Conservation (phyloP, 495 filamentous ascomycete species). For the Daldinia vernicosa region DNA sequence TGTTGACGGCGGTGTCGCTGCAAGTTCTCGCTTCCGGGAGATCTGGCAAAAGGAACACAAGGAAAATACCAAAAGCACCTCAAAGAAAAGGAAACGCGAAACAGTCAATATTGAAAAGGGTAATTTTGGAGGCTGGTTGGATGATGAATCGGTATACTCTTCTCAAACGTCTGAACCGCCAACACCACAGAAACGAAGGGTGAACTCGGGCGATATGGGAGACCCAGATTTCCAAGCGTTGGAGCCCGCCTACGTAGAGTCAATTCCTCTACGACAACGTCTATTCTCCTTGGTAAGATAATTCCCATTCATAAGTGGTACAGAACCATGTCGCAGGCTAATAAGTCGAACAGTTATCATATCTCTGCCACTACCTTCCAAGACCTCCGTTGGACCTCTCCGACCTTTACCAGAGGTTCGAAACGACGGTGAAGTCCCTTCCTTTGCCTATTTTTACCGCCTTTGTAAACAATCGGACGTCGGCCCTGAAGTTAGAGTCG, state of each 20-base stretch:
- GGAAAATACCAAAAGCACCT: slow-evolving; percentile 39
- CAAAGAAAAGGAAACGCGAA: slow-evolving; percentile 63
- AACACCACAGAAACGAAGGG: slow-evolving; percentile 44
- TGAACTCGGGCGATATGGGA: slow-evolving; percentile 20
- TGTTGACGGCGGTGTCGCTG: slow-evolving; percentile 48
- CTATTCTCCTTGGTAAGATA: slow-evolving; percentile 59
- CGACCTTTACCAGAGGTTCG: slow-evolving; percentile 73
- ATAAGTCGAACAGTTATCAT: slow-evolving; percentile 33
- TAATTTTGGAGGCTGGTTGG: slow-evolving; percentile 56
- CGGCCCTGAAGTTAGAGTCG: slow-evolving; percentile 57
- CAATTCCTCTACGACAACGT: slow-evolving; percentile 69
- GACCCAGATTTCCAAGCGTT: slow-evolving; percentile 40
- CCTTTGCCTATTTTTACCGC: slow-evolving; percentile 75
- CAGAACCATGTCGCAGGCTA: slow-evolving; percentile 6
- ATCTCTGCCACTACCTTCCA: slow-evolving; percentile 44
- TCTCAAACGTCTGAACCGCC: slow-evolving; percentile 47
- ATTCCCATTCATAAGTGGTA: background rate
- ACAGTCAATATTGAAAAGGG: slow-evolving; percentile 56
- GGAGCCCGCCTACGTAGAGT: slow-evolving; percentile 60
- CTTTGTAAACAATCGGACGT: slow-evolving; percentile 65
- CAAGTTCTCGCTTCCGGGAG: slow-evolving; percentile 55
- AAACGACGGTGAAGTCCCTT: slow-evolving; percentile 70
- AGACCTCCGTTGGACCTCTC: slow-evolving; percentile 59
- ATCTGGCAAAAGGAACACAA: slow-evolving; percentile 60
- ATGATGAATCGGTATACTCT: slow-evolving; percentile 48